Conservation (phyloP, 2,329 filamentous ascomycete species). For the Colletotrichum tamarilloi region DNA sequence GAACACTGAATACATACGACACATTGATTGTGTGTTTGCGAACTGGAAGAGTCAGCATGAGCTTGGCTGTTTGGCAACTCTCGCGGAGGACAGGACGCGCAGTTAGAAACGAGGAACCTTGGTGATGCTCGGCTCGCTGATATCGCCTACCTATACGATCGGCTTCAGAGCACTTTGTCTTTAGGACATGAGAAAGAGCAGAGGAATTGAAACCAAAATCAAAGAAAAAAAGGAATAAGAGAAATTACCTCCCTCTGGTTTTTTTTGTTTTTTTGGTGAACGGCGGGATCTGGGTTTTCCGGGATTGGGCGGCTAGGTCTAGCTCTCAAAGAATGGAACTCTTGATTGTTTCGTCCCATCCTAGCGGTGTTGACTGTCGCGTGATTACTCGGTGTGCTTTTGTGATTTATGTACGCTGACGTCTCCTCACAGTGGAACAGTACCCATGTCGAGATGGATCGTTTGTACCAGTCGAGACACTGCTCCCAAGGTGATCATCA, state of each 20-base stretch:
- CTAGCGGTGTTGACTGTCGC: not conserved
- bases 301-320: constrained; percentile 31
- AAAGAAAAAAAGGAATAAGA: not conserved
- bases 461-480: not conserved
- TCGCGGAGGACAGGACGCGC: constrained; percentile 17
- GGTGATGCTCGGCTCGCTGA: constrained; percentile 33
- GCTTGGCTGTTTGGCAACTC: constrained; percentile 15
- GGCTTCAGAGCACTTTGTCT: constrained; percentile 32
- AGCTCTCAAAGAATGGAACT: constrained; percentile 35
- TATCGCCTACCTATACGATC: constrained; percentile 15
- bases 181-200: constrained; percentile 29
- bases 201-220: constrained; percentile 8
- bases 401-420: not conserved
- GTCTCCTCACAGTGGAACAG: not conserved
- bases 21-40: constrained; percentile 15
- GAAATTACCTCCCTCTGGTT: not conserved
- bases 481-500: not conserved
- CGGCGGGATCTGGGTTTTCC: constrained; percentile 24
- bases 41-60: constrained; percentile 5
- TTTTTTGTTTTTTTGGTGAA: constrained; percentile 16
- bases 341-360: constrained; percentile 34
- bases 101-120: not conserved
- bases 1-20: not conserved
- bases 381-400: not conserved
- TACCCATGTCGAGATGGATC: not conserved